Conservation (phyloP, 2,329 filamentous ascomycete species). For the Rutstroemia sp. region DNA sequence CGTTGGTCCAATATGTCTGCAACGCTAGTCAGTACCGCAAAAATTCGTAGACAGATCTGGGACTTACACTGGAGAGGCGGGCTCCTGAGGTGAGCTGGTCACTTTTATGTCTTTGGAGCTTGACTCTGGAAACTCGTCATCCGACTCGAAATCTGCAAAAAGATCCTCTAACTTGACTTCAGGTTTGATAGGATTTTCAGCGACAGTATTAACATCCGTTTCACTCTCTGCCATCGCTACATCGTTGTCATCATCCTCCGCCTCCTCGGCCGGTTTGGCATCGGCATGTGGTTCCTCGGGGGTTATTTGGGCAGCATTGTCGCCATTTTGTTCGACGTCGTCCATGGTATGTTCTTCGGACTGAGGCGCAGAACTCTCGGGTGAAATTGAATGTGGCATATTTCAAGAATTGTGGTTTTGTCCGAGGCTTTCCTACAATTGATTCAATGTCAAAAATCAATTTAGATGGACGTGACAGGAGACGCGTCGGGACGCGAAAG, state of each 20-base stretch:
- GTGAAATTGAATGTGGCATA: conserved; percentile 41
- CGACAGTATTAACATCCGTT: conserved; percentile 6
- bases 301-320: conserved; percentile 13
- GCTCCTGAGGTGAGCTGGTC: conserved; percentile 36
- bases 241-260: conserved; percentile 17
- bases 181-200: conserved; percentile 10
- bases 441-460: conserved; percentile 4
- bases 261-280: conserved; percentile 11
- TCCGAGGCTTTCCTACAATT: background rate
- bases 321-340: conserved; percentile 26
- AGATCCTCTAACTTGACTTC: conserved; percentile 49
- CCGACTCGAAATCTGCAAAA: conserved; percentile 51
- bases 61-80: conserved; percentile 40
- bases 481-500: conserved; percentile 3
- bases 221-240: conserved; percentile 23
- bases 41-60: background rate
- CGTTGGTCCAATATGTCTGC: conserved; percentile 30
- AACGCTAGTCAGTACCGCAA: conserved; percentile 5
- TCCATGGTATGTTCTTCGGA: conserved; percentile 31
- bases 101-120: conserved; percentile 31
- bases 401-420: background rate
- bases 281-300: conserved; percentile 1
- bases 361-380: conserved; percentile 26
- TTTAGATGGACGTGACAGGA: background rate
- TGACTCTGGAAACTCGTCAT: conserved; percentile 53